Base-by-base conservation (phyloP, 805 yeast genomes). In the Suhomyces vadensis region DNA sequence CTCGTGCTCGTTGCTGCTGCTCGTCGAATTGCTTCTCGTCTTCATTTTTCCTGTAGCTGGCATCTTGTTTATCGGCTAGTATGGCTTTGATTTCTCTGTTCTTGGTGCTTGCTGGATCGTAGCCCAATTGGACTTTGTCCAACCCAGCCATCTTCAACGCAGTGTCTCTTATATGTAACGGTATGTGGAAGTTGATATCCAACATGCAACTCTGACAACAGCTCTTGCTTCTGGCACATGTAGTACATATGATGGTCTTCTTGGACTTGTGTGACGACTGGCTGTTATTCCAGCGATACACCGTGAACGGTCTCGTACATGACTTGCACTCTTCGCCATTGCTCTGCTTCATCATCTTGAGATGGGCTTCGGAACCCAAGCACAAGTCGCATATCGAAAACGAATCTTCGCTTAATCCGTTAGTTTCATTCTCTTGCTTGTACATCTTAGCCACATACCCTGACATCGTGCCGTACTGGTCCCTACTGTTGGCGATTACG, bases 181-280 rank as follows among this genome's bases (percentile, higher is more conserved):
- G 88, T n/a, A 94, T 79, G 3, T 90, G 87, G 67, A 82, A 87
- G 22, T 83, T 79, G 33, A 91, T 67, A 65, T 92, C 98, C 25
- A 85, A 62, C 79, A 89, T 77, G 62, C 99, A 92, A 19, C 82
- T 69, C 61, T 94, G 98, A 59, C 99, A 92, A 54, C 95, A 85
- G 64, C 87, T 85, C 47, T 84, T 76, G 35, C 83, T 80, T 33
- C 82, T 70, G 0, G 97, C 82, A 68, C 99, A 92, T 0, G 91
- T 81, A 26, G 68, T 59, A 65, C 99, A 92, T 14, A 92, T 79
- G 1, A 80, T 63, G 2, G 96, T 89, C 52, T 78, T 81, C 45
- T 76, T 74, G 48, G 79, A 66, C 37, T 68, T 65, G 14, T 70
- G 71, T 5, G 69, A 72, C 35, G 61, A 68, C 44, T 63, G 65